phyloP scores from a whole-genome alignment of 495 filamentous ascomycete species.

The Neurospora sp. region DNA sequence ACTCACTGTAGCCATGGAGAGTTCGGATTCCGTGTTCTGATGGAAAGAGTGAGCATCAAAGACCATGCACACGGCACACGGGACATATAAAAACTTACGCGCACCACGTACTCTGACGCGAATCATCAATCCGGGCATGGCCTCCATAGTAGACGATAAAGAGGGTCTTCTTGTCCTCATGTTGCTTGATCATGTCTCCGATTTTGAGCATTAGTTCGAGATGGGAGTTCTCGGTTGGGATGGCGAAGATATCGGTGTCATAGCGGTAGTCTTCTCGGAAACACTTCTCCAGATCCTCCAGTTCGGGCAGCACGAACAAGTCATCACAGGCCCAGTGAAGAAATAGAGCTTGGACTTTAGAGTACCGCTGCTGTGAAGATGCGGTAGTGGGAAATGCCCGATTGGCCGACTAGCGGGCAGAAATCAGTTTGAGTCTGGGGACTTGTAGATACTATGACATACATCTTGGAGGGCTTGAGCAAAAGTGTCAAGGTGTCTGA shows the following conservation, averaged over 20 bases:
- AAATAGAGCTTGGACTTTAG: constrained; percentile 40
- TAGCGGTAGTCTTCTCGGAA: constrained; percentile 39
- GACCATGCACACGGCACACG: background rate
- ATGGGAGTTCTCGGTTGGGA: constrained; percentile 41
- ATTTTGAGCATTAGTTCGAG: constrained; percentile 39
- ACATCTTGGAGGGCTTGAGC: constrained; percentile 39
- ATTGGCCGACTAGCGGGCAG: constrained; percentile 31
- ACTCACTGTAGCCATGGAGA: constrained; percentile 34
- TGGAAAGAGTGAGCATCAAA: background rate
- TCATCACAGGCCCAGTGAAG: constrained; percentile 48
- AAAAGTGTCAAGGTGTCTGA: constrained; percentile 39
- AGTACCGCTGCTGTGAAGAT: constrained; percentile 34
- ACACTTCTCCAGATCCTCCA: constrained; percentile 39
- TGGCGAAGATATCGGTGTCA: constrained; percentile 37
- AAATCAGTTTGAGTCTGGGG: background rate
- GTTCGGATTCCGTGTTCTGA: constrained; percentile 25
- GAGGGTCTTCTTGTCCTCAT: constrained; percentile 37
- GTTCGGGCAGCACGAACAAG: constrained; percentile 40
- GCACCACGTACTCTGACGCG: constrained; percentile 44
- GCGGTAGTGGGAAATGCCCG: constrained; percentile 40
- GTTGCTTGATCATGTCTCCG: constrained; percentile 38
- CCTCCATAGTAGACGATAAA: constrained; percentile 46
- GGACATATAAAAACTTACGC: constrained; percentile 24
- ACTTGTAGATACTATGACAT: constrained; percentile 10
- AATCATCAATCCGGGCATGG: constrained; percentile 41